Conservation (phyloP, 2,329 filamentous ascomycete genomes). For the Leptodontidium sp. region DNA sequence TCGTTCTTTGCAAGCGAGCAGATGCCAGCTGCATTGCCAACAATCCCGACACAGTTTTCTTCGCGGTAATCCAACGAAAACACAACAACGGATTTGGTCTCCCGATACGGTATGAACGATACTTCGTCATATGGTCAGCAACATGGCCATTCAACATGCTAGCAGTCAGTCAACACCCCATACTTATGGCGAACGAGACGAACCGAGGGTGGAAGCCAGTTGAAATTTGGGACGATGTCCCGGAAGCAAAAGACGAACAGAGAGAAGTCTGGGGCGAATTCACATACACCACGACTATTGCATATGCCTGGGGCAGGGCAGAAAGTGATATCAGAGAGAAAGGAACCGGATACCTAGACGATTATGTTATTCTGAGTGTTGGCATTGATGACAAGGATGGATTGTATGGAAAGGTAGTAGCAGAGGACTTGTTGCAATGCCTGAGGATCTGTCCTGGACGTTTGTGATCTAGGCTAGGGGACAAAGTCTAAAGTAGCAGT, state of each 20-base stretch:
- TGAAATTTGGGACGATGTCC: constrained; percentile 48
- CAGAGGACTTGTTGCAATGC: constrained; percentile 48
- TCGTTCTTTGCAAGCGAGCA: constrained; percentile 48
- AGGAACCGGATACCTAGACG: constrained; percentile 49
- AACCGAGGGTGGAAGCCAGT: constrained; percentile 47
- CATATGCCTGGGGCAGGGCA: constrained; percentile 48
- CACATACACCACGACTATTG: constrained; percentile 51
- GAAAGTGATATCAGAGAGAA: constrained; percentile 47
- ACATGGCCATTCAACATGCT: constrained; percentile 48
- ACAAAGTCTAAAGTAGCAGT: background rate
- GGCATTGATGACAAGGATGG: constrained; percentile 50
- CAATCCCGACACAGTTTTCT: constrained; percentile 45
- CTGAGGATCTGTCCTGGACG: constrained; percentile 60
- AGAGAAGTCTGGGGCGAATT: constrained; percentile 46
- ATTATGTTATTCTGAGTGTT: constrained; percentile 51
- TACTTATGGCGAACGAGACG: constrained; percentile 49
- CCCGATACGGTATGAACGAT: constrained; percentile 50
- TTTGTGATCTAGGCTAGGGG: background rate
- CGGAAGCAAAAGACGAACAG: constrained; percentile 28
- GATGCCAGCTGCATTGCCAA: constrained; percentile 39
- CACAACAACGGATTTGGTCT: constrained; percentile 47
- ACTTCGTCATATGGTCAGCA: constrained; percentile 50
- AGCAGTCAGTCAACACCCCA: constrained; percentile 47
- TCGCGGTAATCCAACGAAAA: constrained; percentile 50
- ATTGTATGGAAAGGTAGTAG: constrained; percentile 47